These are phyloP conservation scores for Ophiostoma piceae DNA, from an alignment of 2,329 filamentous ascomycete species.

Conservation along the genomic window DNA sequence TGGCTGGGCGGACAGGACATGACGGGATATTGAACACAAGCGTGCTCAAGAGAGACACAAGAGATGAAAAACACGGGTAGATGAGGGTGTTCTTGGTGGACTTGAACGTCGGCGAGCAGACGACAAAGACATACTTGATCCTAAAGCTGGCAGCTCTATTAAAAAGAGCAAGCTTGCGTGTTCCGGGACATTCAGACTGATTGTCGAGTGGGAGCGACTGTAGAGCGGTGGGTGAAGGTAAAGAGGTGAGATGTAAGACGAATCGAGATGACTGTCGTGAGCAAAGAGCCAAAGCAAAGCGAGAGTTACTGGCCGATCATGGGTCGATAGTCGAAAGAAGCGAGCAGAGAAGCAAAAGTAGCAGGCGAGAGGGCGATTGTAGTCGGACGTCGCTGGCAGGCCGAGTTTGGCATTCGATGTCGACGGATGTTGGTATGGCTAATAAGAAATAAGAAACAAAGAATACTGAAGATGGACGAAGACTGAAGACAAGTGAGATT, in stretches of 20 bases:
- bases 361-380: neutral
- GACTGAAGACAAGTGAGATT: neutral
- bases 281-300: neutral
- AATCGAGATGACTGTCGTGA: neutral
- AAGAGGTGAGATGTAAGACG: neutral
- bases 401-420: slow-evolving; percentile 8
- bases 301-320: neutral
- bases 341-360: neutral
- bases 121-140: slow-evolving; percentile 22
- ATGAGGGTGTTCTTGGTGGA: neutral
- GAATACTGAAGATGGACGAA: neutral
- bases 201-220: slow-evolving; percentile 14
- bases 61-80: neutral
- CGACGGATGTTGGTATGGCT: slow-evolving; percentile 13
- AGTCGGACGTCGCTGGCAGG: slow-evolving; percentile 17
- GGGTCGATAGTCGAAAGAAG: neutral
- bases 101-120: neutral
- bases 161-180: slow-evolving; percentile 23
- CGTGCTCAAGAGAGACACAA: neutral
- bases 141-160: slow-evolving; percentile 22
- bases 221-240: neutral
- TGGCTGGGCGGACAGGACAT: slow-evolving; percentile 2
- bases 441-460: neutral
- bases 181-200: slow-evolving; percentile 23
- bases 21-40: neutral